These are phyloP conservation scores for Suillus sp. DNA, from an alignment of 768 basidiomycete species.

Conservation along the genomic window DNA sequence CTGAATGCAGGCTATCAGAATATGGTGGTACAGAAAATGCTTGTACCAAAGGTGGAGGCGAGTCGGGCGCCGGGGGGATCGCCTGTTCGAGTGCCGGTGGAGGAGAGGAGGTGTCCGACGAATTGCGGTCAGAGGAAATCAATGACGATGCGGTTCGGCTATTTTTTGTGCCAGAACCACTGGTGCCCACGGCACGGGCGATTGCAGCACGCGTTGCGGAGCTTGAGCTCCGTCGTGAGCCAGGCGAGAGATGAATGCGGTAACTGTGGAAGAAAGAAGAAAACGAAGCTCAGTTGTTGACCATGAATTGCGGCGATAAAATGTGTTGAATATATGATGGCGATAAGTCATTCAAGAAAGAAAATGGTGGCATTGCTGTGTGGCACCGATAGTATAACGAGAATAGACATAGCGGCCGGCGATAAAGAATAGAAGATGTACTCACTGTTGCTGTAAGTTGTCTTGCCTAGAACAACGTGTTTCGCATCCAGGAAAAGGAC, in stretches of 20 bases:
- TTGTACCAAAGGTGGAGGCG: conserved; percentile 55
- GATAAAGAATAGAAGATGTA: conserved; percentile 9
- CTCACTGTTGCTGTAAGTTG: conserved; percentile 60
- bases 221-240: conserved; percentile 66
- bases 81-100: conserved; percentile 52
- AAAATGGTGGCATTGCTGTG: conserved; percentile 6
- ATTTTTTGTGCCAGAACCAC: conserved; percentile 23
- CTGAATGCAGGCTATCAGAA: conserved; percentile 32
- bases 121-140: conserved; percentile 29
- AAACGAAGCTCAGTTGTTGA: conserved; percentile 18
- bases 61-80: conserved; percentile 49
- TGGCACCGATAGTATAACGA: conserved; percentile 10
- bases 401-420: conserved; percentile 2
- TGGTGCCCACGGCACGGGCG: conserved; percentile 41
- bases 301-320: conserved; percentile 8
- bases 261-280: conserved; percentile 48
- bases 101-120: conserved; percentile 30
- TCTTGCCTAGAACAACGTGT: conserved; percentile 90
- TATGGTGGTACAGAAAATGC: conserved; percentile 37
- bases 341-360: background rate
- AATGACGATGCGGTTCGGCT: conserved; percentile 29
- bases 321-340: conserved; percentile 16
- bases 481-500: conserved; percentile 94
- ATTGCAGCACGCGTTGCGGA: conserved; percentile 59
- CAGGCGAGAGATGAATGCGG: conserved; percentile 79